Percentiles rank a stretch among this genome's conserved stretches.
phyloP scores from a whole-genome alignment of 495 filamentous ascomycete genomes.

The Hypoxylon cercidicola region DNA sequence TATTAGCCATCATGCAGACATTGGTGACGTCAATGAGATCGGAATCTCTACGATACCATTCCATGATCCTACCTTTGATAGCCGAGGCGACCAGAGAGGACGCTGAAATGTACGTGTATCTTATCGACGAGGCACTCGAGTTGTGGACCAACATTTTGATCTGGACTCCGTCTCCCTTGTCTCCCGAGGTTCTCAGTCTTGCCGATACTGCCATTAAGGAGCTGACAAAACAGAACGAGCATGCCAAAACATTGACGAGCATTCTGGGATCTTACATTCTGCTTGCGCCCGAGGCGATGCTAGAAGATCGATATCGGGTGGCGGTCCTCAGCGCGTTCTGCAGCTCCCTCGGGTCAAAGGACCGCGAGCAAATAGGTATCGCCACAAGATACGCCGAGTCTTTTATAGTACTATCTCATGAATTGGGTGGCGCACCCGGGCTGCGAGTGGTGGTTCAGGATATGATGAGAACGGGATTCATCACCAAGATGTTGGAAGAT shows the following conservation, averaged over 20 bases:
- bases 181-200: conserved; percentile 72
- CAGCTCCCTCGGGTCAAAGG: conserved; percentile 66
- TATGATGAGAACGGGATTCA: conserved; percentile 73
- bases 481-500: conserved; percentile 72
- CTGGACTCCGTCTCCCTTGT: conserved; percentile 73
- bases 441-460: conserved; percentile 72
- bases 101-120: conserved; percentile 82
- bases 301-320: conserved; percentile 70
- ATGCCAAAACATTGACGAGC: conserved; percentile 66
- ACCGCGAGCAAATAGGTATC: conserved; percentile 71
- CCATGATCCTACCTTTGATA: conserved; percentile 80
- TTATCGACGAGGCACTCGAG: conserved; percentile 91
- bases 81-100: conserved; percentile 77
- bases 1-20: conserved; percentile 82
- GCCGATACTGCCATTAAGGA: conserved; percentile 74
- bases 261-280: conserved; percentile 84
- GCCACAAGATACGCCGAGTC: conserved; percentile 75
- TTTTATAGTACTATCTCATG: conserved; percentile 74
- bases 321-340: conserved; percentile 68
- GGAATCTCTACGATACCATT: conserved; percentile 76
- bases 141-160: conserved; percentile 82
- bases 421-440: conserved; percentile 72
- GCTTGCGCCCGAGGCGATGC: conserved; percentile 78
- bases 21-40: conserved; percentile 82
- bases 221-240: conserved; percentile 72